A percentile compares a stretch with the other conserved stretches of the same genome.
These are phyloP conservation scores for Bryoerythrophyllum caledonicum DNA, from an alignment of 225 moss, liverwort and hornwort genomes.

Conservation along the genomic window DNA sequence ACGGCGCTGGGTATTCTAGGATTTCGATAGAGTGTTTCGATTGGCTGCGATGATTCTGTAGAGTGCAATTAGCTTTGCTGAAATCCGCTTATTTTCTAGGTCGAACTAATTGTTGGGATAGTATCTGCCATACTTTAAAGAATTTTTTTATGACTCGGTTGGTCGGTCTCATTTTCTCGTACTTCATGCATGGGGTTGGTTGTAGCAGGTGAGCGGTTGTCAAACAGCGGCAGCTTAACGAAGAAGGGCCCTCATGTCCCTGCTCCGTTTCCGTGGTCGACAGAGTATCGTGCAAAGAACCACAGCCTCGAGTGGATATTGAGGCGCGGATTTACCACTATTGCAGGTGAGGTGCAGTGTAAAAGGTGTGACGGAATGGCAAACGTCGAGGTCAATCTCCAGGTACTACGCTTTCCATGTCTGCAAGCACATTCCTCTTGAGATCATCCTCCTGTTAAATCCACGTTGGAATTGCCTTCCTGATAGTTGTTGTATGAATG, in stretches of 20 bases:
- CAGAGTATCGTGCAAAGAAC: slow-evolving; percentile 87
- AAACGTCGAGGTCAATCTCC: slow-evolving; percentile 77
- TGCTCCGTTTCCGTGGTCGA: slow-evolving; percentile 86
- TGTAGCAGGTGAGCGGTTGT: slow-evolving; percentile 68
- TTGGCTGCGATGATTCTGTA: slow-evolving; percentile 8
- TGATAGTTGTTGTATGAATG: slow-evolving; percentile 26
- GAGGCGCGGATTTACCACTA: slow-evolving; percentile 67
- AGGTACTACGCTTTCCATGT: slow-evolving; percentile 49
- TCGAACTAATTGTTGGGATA: slow-evolving; percentile 6
- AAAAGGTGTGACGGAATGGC: slow-evolving; percentile 94
- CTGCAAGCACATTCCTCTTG: not conserved
- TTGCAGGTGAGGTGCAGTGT: slow-evolving; percentile 90
- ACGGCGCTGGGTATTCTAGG: slow-evolving; percentile 3
- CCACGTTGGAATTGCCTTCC: not conserved
- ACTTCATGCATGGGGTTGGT: slow-evolving; percentile 15
- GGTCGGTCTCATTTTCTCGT: slow-evolving; percentile 1
- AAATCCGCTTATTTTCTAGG: not conserved
- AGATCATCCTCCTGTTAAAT: not conserved
- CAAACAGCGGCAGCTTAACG: slow-evolving; percentile 61
- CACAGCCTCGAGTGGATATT: slow-evolving; percentile 80
- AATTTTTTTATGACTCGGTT: not conserved
- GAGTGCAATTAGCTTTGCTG: slow-evolving; percentile 1
- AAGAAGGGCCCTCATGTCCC: slow-evolving; percentile 73
- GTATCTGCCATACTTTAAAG: slow-evolving; percentile 1
- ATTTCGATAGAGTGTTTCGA: slow-evolving; percentile 9